Percentiles rank a stretch among this genome's conserved stretches.
Conservation (phyloP, 2,329 filamentous ascomycete genomes). For the Paecilomyces sp. region DNA sequence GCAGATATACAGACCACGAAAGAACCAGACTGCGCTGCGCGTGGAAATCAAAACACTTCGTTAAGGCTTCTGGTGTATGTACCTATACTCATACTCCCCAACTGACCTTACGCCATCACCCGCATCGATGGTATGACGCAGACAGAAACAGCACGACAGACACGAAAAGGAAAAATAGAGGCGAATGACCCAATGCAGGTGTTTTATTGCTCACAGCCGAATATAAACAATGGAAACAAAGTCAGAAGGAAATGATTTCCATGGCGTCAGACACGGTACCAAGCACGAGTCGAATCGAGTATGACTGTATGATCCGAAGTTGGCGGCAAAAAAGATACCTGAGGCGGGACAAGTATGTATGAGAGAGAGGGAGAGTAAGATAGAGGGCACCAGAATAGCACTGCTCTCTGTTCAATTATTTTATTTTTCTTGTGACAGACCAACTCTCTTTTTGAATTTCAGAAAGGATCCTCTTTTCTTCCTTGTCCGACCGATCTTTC, state of each 20-base stretch:
- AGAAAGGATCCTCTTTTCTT: neutral
- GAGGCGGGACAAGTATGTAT: neutral
- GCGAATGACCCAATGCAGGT: neutral
- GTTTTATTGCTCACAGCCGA: neutral
- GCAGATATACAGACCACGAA: neutral
- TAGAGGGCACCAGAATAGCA: neutral
- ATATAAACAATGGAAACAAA: neutral
- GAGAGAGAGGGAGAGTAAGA: neutral
- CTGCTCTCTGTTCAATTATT: neutral
- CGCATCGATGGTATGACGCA: neutral
- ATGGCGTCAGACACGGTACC: neutral
- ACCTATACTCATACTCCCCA: neutral
- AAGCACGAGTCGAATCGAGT: neutral
- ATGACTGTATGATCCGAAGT: neutral
- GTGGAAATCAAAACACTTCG: neutral
- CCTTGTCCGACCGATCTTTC: neutral
- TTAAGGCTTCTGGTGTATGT: neutral
- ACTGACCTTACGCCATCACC: neutral
- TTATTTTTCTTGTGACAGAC: neutral
- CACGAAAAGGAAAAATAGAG: neutral
- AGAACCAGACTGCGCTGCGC: neutral
- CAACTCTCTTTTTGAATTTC: neutral
- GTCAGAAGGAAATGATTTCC: neutral
- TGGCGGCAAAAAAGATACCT: neutral
- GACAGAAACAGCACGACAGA: neutral